phyloP scores from a whole-genome alignment of 139 green algal species.

The Auxenochlorella protothecoides region DNA sequence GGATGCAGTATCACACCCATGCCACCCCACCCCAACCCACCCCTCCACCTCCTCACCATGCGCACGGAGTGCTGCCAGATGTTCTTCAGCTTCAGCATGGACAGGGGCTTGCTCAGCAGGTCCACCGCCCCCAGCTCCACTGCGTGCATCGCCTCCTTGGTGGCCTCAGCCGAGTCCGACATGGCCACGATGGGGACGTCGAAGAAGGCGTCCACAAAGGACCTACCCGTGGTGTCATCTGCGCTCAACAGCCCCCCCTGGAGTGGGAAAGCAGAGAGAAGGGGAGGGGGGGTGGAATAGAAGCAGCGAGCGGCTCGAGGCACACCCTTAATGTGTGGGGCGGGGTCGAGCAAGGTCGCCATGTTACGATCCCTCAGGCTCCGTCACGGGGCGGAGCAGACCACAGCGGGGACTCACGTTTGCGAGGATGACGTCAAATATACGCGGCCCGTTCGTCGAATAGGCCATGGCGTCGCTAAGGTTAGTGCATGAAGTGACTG shows the following conservation, averaged over 20 bases:
- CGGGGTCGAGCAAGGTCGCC: too few species aligned
- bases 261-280: not conserved
- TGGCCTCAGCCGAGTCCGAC: conserved; percentile 14
- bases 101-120: conserved; percentile 65
- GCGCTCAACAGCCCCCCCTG: conserved; percentile 20
- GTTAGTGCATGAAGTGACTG: conserved; percentile 12
- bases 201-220: conserved; percentile 18
- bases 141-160: conserved; percentile 45
- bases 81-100: conserved; percentile 60
- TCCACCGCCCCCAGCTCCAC: conserved; percentile 68
- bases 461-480: conserved; percentile 5
- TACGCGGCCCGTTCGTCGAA: not conserved
- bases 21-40: not conserved
- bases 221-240: conserved; percentile 10
- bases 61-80: conserved; percentile 82
- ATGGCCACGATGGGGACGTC: conserved; percentile 48
- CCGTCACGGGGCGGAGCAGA: conserved; percentile 1
- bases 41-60: conserved; percentile 27
- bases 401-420: conserved; percentile 15
- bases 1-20: too few species aligned
- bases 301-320: not conserved
- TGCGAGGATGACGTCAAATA: conserved; percentile 19
- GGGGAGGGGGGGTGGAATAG: not conserved
- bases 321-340: too few species aligned
- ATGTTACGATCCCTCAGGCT: too few species aligned